phyloP scores from a whole-genome alignment of 805 yeast genomes.

The Schizosaccharomyces octosporus region DNA sequence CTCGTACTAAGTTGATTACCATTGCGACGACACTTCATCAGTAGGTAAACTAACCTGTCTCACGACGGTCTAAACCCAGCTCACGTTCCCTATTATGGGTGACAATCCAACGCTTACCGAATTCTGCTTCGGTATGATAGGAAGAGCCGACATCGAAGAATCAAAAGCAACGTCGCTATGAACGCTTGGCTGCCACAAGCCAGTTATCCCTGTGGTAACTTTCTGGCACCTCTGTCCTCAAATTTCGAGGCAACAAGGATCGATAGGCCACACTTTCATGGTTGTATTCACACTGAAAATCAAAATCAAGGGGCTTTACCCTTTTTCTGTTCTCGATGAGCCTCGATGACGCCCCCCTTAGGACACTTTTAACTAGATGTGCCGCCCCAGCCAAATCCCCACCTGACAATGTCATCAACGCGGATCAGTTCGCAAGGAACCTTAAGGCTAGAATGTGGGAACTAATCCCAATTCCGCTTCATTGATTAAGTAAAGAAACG shows the following conservation, averaged over 20 bases:
- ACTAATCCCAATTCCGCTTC: constrained; percentile 18
- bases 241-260: constrained; percentile 23
- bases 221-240: constrained; percentile 25
- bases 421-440: constrained; percentile 14
- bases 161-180: constrained; percentile 25
- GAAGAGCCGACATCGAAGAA: constrained; percentile 27
- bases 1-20: constrained; percentile 24
- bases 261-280: constrained; percentile 28
- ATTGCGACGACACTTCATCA: constrained; percentile 12
- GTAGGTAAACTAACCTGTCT: constrained; percentile 5
- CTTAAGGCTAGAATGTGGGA: constrained; percentile 17
- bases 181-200: constrained; percentile 27
- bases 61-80: constrained; percentile 8
- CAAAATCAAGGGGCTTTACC: constrained; percentile 24
- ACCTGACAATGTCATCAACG: constrained; percentile 19
- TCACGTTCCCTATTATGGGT: constrained; percentile 26
- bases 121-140: constrained; percentile 27
- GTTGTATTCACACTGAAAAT: constrained; percentile 24
- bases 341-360: constrained; percentile 24
- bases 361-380: constrained; percentile 23
- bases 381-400: constrained; percentile 24
- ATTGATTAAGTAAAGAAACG: constrained; percentile 18
- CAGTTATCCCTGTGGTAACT: constrained; percentile 22
- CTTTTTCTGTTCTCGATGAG: constrained; percentile 25
- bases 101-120: constrained; percentile 24